A percentile compares a stretch with the other conserved stretches of the same genome.
Evolutionary conservation across 192 early-diverging fungal species (phyloP).

Genomic region (Coemansia sp.): DNA sequence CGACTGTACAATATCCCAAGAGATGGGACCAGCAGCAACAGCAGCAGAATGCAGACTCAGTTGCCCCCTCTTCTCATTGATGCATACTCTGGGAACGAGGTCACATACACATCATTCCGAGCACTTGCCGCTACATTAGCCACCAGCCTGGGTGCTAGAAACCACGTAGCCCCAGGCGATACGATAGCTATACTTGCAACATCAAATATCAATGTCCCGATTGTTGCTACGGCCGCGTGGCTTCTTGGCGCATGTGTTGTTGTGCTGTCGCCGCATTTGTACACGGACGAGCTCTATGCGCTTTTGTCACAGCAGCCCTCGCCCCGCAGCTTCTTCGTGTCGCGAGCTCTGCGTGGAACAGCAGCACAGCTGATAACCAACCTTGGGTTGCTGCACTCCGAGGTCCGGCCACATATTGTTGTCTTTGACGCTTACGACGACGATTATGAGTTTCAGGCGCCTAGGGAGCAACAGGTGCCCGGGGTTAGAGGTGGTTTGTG

Average conservation of each 20-base stretch:
- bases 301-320: slow-evolving; percentile 14
- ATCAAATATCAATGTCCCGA: slow-evolving; percentile 32
- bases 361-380: slow-evolving; percentile 10
- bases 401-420: slow-evolving; percentile 9
- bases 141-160: slow-evolving; percentile 12
- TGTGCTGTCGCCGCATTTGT: slow-evolving; percentile 18
- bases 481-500: slow-evolving; percentile 2
- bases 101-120: slow-evolving; percentile 17
- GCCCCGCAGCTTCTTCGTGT: slow-evolving; percentile 25
- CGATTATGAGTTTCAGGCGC: background rate
- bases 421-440: slow-evolving; percentile 8
- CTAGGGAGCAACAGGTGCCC: background rate
- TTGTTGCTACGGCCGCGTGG: slow-evolving; percentile 38
- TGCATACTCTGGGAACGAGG: slow-evolving; percentile 11
- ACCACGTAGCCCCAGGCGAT: slow-evolving; percentile 5
- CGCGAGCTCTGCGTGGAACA: slow-evolving; percentile 2
- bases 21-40: background rate
- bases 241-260: slow-evolving; percentile 23
- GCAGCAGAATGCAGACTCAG: background rate
- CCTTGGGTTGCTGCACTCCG: background rate
- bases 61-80: slow-evolving; percentile 34
- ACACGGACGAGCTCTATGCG: slow-evolving; percentile 7
- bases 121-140: slow-evolving; percentile 12
- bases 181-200: slow-evolving; percentile 24
- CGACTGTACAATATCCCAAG: slow-evolving; percentile 8